These are phyloP conservation scores for Letharia columbiana DNA, from an alignment of 495 filamentous ascomycete species.

Conservation along the genomic window DNA sequence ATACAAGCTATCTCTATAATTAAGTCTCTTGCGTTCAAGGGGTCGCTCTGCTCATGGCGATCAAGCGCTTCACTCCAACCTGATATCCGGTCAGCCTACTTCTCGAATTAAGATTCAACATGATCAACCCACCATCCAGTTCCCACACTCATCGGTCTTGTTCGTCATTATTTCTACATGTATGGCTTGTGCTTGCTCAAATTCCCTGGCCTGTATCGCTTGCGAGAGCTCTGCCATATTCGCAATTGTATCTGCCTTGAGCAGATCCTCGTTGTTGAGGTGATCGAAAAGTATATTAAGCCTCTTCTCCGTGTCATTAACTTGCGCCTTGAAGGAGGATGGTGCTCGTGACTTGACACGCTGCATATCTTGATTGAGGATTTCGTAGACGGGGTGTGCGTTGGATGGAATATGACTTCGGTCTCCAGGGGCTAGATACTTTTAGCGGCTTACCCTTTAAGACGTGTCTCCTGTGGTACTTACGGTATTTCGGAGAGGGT, in stretches of 20 bases:
- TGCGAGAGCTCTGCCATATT: constrained; percentile 58
- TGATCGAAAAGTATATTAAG: constrained; percentile 89
- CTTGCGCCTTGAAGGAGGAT: constrained; percentile 68
- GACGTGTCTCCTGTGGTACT: constrained; percentile 28
- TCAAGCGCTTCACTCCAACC: constrained; percentile 86
- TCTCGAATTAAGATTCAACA: not conserved
- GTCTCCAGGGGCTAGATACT: constrained; percentile 59
- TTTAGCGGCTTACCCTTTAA: constrained; percentile 16
- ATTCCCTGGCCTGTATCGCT: constrained; percentile 63
- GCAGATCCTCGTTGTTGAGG: constrained; percentile 86
- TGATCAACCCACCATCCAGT: constrained; percentile 79
- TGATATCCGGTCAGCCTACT: constrained; percentile 30
- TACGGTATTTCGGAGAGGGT: constrained; percentile 58
- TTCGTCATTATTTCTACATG: constrained; percentile 77
- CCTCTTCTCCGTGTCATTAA: constrained; percentile 86
- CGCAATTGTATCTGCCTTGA: constrained; percentile 72
- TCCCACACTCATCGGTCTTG: constrained; percentile 75
- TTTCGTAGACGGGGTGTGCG: constrained; percentile 69
- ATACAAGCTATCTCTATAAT: not conserved
- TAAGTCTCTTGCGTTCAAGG: constrained; percentile 27
- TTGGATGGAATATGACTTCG: constrained; percentile 76
- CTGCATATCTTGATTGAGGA: constrained; percentile 76
- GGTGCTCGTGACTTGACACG: constrained; percentile 79
- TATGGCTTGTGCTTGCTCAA: constrained; percentile 61
- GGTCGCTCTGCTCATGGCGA: constrained; percentile 82